These are phyloP conservation scores for Cladorrhinum samala DNA, from an alignment of 495 filamentous ascomycete genomes.

Conservation along the genomic window DNA sequence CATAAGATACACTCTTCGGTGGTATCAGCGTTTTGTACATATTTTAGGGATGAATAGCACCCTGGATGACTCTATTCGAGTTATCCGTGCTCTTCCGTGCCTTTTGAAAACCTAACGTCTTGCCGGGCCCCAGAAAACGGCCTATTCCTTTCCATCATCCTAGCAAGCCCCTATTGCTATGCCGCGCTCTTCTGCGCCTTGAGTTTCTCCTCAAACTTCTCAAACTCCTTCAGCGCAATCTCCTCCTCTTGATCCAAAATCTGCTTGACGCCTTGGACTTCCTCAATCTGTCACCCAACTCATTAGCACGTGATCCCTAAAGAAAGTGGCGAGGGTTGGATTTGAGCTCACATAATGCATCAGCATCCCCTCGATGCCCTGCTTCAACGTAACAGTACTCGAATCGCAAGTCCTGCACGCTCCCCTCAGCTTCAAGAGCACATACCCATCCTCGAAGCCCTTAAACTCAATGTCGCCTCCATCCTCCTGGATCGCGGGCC, in stretches of 20 bases:
- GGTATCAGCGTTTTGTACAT: too few relatives aligned
- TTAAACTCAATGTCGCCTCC: slow-evolving; percentile 94
- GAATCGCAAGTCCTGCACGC: slow-evolving; percentile 94
- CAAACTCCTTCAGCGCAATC: slow-evolving; percentile 83
- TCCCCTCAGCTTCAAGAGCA: slow-evolving; percentile 80
- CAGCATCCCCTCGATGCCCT: slow-evolving; percentile 95
- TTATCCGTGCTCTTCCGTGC: too few relatives aligned
- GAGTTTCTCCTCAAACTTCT: slow-evolving; percentile 93
- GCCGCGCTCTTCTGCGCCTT: slow-evolving; percentile 61
- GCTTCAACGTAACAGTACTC: slow-evolving; percentile 90
- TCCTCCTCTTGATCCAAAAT: slow-evolving; percentile 89
- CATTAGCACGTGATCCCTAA: slow-evolving; percentile 3
- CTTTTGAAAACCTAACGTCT: too few relatives aligned
- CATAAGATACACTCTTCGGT: too few relatives aligned
- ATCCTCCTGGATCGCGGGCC: slow-evolving; percentile 94
- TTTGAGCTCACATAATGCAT: slow-evolving; percentile 62
- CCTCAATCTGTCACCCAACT: slow-evolving; percentile 64
- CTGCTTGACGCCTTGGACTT: slow-evolving; percentile 88
- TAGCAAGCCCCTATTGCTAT: slow-evolving; percentile 16
- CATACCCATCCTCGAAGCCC: slow-evolving; percentile 81
- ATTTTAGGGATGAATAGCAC: too few relatives aligned
- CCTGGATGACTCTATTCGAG: too few relatives aligned
- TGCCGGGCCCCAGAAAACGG: too few relatives aligned
- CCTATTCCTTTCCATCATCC: too few relatives aligned
- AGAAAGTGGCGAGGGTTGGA: too few relatives aligned